phyloP scores from a whole-genome alignment of 2,329 filamentous ascomycete species.

The Trichophaea hybrida region DNA sequence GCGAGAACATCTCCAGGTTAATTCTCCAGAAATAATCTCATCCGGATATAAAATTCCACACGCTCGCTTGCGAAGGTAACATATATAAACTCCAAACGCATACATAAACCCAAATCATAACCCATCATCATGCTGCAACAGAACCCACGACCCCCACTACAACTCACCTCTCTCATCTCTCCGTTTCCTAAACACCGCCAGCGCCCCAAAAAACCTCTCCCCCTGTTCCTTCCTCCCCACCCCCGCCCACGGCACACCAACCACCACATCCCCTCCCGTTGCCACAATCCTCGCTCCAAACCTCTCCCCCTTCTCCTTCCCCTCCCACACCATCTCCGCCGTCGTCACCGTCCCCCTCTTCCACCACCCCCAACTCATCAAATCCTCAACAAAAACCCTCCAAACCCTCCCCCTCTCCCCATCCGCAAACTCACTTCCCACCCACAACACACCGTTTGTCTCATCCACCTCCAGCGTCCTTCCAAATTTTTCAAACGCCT shows the following conservation, averaged over 20 bases:
- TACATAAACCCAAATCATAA: too few species aligned
- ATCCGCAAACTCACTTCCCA: conserved; percentile 22
- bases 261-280: conserved; percentile 16
- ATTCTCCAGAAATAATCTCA: too few species aligned
- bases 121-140: too few species aligned
- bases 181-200: conserved; percentile 15
- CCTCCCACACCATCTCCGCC: neutral
- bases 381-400: conserved; percentile 23
- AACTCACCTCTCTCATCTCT: neutral
- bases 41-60: too few species aligned
- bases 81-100: too few species aligned
- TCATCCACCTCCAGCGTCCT: conserved; percentile 16
- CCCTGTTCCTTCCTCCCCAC: conserved; percentile 17
- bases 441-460: conserved; percentile 10
- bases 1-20: too few species aligned
- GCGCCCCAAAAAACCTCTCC: conserved; percentile 22
- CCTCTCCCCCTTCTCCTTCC: conserved; percentile 4
- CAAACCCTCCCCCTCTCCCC: conserved; percentile 23
- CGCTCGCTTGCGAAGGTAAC: too few species aligned
- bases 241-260: conserved; percentile 23
- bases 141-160: neutral
- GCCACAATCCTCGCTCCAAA: conserved; percentile 17
- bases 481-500: conserved; percentile 23
- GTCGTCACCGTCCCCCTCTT: neutral
- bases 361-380: conserved; percentile 6